Evolutionary conservation across 345 rosid species (phyloP).

Genomic region (Corymbia maculata): DNA sequence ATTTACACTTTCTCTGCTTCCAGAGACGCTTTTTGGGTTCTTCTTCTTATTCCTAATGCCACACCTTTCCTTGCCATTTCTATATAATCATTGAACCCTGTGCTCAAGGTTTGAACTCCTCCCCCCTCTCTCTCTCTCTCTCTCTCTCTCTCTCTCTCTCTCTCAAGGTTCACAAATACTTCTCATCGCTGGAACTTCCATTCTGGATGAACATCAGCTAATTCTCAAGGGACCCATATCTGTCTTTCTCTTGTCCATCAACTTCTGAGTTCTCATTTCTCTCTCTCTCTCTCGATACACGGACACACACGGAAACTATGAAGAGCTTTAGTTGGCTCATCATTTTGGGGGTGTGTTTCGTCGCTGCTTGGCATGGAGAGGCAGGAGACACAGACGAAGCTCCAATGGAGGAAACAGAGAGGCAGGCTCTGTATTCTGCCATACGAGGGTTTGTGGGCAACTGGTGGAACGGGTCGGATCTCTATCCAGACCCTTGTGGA

Average conservation of each 20-base stretch:
- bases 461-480: slow-evolving; percentile 88
- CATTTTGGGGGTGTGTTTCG: not conserved
- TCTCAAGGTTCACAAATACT: not conserved
- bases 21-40: not conserved
- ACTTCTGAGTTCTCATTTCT: not conserved
- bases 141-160: not conserved
- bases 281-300: not conserved
- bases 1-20: not conserved
- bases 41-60: not conserved
- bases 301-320: not conserved
- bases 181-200: not conserved
- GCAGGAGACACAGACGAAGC: slow-evolving; percentile 29
- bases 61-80: not conserved
- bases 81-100: not conserved
- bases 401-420: slow-evolving; percentile 74
- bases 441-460: slow-evolving; percentile 83
- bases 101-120: not conserved
- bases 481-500: slow-evolving; percentile 96
- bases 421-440: slow-evolving; percentile 56
- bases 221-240: slow-evolving; percentile 14
- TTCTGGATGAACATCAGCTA: not conserved
- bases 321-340: not conserved
- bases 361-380: slow-evolving; percentile 11
- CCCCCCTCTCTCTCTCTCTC: not conserved
- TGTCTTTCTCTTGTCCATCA: not conserved